These are phyloP conservation scores for Isatis tinctoria DNA, from an alignment of 345 rosid genomes.

Conservation along the genomic window DNA sequence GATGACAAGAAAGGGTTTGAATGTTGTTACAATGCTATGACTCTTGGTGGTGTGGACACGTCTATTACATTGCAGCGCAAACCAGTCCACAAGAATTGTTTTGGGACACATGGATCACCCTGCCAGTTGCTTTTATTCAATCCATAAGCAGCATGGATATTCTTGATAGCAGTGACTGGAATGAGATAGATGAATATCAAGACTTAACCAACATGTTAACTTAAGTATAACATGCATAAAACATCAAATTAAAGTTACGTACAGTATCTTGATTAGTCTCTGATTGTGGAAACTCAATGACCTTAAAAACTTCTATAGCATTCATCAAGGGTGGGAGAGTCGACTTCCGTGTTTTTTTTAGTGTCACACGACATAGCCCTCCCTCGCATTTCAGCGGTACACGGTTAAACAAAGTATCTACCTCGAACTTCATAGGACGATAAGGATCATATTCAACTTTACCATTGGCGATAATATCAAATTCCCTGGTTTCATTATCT, in stretches of 20 bases:
- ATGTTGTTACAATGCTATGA: conserved; percentile 42
- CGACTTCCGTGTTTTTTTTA: conserved; percentile 1
- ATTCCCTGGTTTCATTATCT: conserved; percentile 29
- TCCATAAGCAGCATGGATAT: conserved; percentile 32
- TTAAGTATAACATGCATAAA: background rate
- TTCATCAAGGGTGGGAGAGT: conserved; percentile 30
- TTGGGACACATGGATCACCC: conserved; percentile 48
- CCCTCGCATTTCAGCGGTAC: conserved; percentile 8
- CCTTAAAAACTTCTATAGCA: conserved; percentile 14
- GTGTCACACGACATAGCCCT: background rate
- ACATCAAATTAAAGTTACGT: too few species aligned
- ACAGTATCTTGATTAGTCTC: conserved; percentile 28
- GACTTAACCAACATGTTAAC: too few species aligned
- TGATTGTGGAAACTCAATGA: conserved; percentile 21
- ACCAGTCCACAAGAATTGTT: conserved; percentile 29
- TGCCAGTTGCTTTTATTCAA: conserved; percentile 36
- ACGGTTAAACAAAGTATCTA: background rate
- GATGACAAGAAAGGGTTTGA: too few species aligned
- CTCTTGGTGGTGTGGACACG: conserved; percentile 28
- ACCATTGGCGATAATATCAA: conserved; percentile 17
- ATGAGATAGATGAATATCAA: too few species aligned
- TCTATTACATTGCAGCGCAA: conserved; percentile 28
- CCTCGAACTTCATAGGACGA: conserved; percentile 1
- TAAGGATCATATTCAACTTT: background rate
- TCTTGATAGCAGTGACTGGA: conserved; percentile 38